Evolutionary conservation across 2,329 filamentous ascomycete species (phyloP).

Genomic region (Colletotrichum aenigma): DNA sequence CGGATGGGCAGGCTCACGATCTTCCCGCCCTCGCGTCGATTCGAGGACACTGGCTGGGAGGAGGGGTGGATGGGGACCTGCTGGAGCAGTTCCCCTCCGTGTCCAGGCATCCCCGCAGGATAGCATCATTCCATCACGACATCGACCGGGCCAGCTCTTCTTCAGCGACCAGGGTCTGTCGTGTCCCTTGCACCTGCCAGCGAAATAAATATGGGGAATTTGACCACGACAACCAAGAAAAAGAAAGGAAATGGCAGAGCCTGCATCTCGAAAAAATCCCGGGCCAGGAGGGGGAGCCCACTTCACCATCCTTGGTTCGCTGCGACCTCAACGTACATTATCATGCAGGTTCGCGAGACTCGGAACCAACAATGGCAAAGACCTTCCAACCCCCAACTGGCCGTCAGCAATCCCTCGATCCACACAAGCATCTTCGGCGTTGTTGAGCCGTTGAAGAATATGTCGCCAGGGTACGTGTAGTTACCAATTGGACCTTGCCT

Average conservation of each 20-base stretch:
- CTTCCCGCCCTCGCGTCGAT: constrained; percentile 20
- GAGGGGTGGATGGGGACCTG: constrained; percentile 8
- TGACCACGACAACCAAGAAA: constrained; percentile 3
- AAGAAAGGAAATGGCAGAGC: background rate
- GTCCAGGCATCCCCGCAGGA: constrained; percentile 13
- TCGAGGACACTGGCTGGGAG: background rate
- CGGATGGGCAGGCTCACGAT: constrained; percentile 14
- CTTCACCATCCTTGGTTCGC: background rate
- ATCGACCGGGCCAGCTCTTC: constrained; percentile 19
- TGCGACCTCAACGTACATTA: constrained; percentile 9
- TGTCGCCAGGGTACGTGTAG: background rate
- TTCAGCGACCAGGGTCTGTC: constrained; percentile 8
- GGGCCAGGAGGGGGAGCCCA: background rate
- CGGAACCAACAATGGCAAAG: constrained; percentile 17
- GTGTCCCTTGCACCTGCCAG: background rate
- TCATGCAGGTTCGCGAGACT: constrained; percentile 14
- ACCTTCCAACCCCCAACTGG: background rate
- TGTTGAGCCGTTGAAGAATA: constrained; percentile 20
- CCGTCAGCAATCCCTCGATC: constrained; percentile 12
- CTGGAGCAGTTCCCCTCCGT: background rate
- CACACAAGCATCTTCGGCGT: constrained; percentile 16
- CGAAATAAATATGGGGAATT: background rate
- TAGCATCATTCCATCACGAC: constrained; percentile 16
- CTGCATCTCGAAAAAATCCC: constrained; percentile 17
- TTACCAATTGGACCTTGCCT: background rate